Evolutionary conservation across 2,329 filamentous ascomycete species (phyloP), one percentile per base, ranked within the genome.

Genomic region (Nemania serpens): DNA sequence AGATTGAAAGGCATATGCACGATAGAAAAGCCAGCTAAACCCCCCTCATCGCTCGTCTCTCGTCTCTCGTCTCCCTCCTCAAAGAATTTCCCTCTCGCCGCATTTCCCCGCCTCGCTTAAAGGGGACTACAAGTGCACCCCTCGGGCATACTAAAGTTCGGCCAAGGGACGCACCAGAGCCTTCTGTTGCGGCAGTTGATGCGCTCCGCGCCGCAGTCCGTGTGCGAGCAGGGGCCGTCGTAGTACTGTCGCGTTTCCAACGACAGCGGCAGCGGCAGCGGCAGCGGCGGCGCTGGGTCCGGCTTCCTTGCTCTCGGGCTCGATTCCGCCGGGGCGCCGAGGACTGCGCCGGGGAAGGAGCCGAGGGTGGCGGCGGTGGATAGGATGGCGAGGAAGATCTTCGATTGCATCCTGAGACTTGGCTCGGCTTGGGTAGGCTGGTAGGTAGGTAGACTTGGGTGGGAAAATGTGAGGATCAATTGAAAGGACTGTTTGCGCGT

Each of bases 141-240:
- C 39, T 63, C n/a, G 12, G 61, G 61, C 37, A 9, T 13, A 5
- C 18, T 46, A 10, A 47, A 43, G 22, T 25, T 20, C 33, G 61
- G 61, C 15, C 57, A 60, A 4, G 48, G 43, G 1, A 63, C 57
- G 11, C 61, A 63, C 57, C 61, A 63, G 3, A 43, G 37, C 7
- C 45, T 20, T 5, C n/a, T 46, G 3, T 36, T 18, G 36, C 57
- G 57, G 53, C 61, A 63, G 49, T 63, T 59, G 42, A 51, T 36
- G 12, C 39, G 52, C 17, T 2, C 46, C 4, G 22, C 52, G 7
- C 61, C 61, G 41, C 61, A 63, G 29, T 63, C 48, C 11, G 61
- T 63, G 33, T 60, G 47, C 39, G 49, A 55, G 43, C 61, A 63
- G 4, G 61, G 61, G 13, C 61, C 61, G 39, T 54, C 33, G 33